These are phyloP conservation scores for Peltaster fructicola DNA, from an alignment of 2,329 filamentous ascomycete species.

Conservation along the genomic window DNA sequence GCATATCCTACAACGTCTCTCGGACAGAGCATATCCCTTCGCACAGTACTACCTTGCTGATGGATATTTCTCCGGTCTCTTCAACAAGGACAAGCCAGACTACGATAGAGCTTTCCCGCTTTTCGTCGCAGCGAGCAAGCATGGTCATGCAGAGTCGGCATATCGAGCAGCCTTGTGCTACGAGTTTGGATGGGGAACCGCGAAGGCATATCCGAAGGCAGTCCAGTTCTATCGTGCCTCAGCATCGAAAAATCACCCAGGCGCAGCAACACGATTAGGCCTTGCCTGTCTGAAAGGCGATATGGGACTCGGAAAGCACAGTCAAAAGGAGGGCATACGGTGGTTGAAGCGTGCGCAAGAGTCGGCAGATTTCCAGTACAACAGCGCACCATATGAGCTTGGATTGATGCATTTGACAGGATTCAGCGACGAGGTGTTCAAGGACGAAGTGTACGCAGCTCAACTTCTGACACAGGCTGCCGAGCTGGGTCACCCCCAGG, in stretches of 20 bases:
- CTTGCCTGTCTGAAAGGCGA: constrained; percentile 81
- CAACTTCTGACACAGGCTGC: constrained; percentile 90
- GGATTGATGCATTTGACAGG: constrained; percentile 77
- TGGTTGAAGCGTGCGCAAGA: constrained; percentile 92
- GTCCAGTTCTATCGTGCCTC: constrained; percentile 84
- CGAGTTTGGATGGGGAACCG: constrained; percentile 94
- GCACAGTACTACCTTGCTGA: constrained; percentile 96
- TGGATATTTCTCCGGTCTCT: constrained; percentile 82
- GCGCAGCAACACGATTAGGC: constrained; percentile 81
- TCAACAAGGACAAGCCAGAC: constrained; percentile 87
- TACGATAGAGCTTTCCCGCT: constrained; percentile 82
- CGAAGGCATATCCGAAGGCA: constrained; percentile 76
- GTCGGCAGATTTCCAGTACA: constrained; percentile 79
- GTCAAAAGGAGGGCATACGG: constrained; percentile 81
- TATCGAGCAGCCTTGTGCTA: constrained; percentile 91
- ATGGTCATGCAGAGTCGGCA: constrained; percentile 88
- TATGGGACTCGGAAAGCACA: constrained; percentile 55
- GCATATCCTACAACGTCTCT: constrained; percentile 68
- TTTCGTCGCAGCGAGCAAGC: constrained; percentile 85
- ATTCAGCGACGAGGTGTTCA: constrained; percentile 88
- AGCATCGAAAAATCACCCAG: constrained; percentile 85
- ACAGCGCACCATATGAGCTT: constrained; percentile 79
- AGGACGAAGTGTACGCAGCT: constrained; percentile 75
- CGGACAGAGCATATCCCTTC: constrained; percentile 83
- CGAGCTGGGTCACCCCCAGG: constrained; percentile 74